Evolutionary conservation across 2,329 filamentous ascomycete genomes (phyloP), one percentile per base, ranked within the genome.

Genomic region (Penicillium brevicompactum): DNA sequence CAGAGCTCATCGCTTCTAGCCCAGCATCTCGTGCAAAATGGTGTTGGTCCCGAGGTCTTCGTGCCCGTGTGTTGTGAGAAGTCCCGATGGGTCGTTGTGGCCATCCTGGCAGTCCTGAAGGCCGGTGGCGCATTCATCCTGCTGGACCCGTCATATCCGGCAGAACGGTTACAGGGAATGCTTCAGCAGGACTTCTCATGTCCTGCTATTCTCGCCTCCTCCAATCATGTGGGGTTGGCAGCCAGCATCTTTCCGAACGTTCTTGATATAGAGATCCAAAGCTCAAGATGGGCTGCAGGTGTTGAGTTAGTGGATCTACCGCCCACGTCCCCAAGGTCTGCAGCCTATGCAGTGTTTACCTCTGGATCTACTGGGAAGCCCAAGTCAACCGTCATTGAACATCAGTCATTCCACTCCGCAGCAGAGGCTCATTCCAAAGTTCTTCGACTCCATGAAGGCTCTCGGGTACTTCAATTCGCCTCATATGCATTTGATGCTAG

Each of bases 401-500:
- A 54, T 38, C 37, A 21, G 21, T 53, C 50, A 5, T 47, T 41
- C 47, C n/a, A 21, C 13, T 21, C 37, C 30, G 43, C 18, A 32
- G 16, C 37, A 24, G 21, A 18, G n/a, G 43, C 50, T 41, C 30
- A 44, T 30, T n/a, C 37, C 31, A 46, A 54, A 27, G 55, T 43
- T n/a, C 30, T 22, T 14, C 41, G 43, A 10, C n/a, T 37, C 3
- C 22, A 47, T 4, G 44, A 51, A 4, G 30, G 40, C 13, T 21
- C n/a, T 14, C 47, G 62, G n/a, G 49, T 60, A 6, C 54, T 69
- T 10, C 71, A 77, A 43, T 76, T 76, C 55, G 65, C 69, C 2
- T 72, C 70, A 2, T 76, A 72, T 53, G 70, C 67, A 1, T 77
- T 76, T 48, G 74, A 76, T 56, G 68, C 69, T 10, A 71, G 67